These are phyloP conservation scores for Backusella westeae DNA, from an alignment of 192 early-diverging fungal species.

Conservation along the genomic window DNA sequence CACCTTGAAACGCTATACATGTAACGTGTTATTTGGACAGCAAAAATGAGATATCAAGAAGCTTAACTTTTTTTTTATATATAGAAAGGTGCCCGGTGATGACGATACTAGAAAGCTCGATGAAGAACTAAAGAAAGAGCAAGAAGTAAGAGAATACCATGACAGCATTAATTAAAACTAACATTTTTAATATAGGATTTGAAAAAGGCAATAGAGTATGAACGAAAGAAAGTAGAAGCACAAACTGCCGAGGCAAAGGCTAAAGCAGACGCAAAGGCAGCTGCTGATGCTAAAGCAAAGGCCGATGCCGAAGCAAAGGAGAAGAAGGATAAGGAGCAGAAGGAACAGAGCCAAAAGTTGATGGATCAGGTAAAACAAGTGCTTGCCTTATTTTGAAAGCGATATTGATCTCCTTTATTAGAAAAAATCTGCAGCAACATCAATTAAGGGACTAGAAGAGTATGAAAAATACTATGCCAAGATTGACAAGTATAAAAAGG, in stretches of 20 bases:
- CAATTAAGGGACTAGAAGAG: slow-evolving; percentile 30
- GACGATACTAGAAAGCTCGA: not conserved
- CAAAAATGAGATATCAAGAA: not conserved
- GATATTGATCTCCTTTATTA: not conserved
- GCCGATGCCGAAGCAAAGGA: not conserved
- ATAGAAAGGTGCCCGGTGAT: not conserved
- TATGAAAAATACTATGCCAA: slow-evolving; percentile 22
- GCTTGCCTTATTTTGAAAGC: no score
- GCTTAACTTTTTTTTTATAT: no score
- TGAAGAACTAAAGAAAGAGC: slow-evolving; percentile 2
- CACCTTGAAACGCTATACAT: not conserved
- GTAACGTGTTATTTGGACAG: not conserved
- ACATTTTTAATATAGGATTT: not conserved
- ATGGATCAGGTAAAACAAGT: not conserved
- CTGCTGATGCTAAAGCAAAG: slow-evolving; percentile 24
- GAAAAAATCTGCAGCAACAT: slow-evolving; percentile 13
- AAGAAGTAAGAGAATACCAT: not conserved
- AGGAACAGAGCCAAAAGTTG: not conserved
- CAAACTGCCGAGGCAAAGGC: slow-evolving; percentile 1
- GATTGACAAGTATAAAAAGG: slow-evolving; percentile 37
- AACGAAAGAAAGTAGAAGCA: slow-evolving; percentile 10
- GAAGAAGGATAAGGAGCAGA: slow-evolving; percentile 16
- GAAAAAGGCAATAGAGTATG: slow-evolving; percentile 11
- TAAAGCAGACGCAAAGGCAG: slow-evolving; percentile 11
- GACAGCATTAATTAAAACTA: not conserved